Base-by-base conservation (phyloP, 257 asterid genomes). In the Parsonsia alboflavescens region DNA sequence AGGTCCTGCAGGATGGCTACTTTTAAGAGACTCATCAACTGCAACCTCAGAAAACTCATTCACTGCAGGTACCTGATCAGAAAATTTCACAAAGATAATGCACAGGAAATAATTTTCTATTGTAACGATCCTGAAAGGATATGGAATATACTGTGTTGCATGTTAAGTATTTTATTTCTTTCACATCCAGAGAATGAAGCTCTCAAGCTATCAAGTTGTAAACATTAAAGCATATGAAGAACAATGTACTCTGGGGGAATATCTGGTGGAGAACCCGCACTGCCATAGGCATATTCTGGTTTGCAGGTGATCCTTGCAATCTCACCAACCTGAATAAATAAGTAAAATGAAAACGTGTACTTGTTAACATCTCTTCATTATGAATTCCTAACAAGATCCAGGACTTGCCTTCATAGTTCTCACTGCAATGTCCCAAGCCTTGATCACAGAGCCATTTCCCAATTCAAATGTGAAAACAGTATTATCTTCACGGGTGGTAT, bases 281-380 rank as follows among this genome's bases (percentile, higher is more conserved):
- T 89, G 70, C 98, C 99, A 78, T 94, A 94, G 58, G 87, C 99
- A 84, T 94, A 94, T 28, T 94, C 99, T 73, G 99, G 97, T 86
- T 89, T 87, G 88, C 99, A 92, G 36, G 96, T 94, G 82, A 94
- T 89, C 79, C 79, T 89, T 39, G 97, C 97, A 49, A 92, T 87
- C 88, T 94, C 99, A 45, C 99, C 96, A 78, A 88, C 97, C 98
- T 94, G 86, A 80, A 80, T 42, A 26, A 68, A 71, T 61, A 56
- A 76, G 52, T 52, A 69, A 75, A 75, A 75, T 26, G n/a, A 50
- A 33, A 30, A 61, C 26, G 80, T 50, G 44, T 52, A 36, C 67
- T 28, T 57, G 30, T 67, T 30, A 44, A 49, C 52, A 72, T 73
- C 26, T 12, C 5, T 68, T 36, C 12, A 58, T 26, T 66, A 65